These are phyloP conservation scores for Pterocarpus macrocarpus DNA, from an alignment of 306 rosid species.

Conservation along the genomic window DNA sequence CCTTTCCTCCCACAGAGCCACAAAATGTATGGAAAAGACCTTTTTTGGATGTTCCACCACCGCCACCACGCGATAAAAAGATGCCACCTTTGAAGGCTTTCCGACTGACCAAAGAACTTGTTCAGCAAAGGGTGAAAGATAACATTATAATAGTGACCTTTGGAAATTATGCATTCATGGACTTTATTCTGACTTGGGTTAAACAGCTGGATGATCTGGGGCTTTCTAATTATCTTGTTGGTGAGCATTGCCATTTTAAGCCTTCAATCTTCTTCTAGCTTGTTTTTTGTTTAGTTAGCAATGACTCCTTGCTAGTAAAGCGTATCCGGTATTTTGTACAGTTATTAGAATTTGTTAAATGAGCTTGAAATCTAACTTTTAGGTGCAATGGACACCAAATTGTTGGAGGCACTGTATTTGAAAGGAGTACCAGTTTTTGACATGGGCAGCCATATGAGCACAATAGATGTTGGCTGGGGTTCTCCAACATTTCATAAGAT, in stretches of 20 bases:
- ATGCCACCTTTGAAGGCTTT: slow-evolving; percentile 77
- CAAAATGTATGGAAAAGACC: slow-evolving; percentile 51
- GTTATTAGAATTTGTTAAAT: slow-evolving; percentile 37
- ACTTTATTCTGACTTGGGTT: slow-evolving; percentile 92
- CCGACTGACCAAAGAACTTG: slow-evolving; percentile 72
- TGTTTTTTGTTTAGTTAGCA: slow-evolving; percentile 24
- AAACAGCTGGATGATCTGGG: slow-evolving; percentile 81
- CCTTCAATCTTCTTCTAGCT: not conserved
- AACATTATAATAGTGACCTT: slow-evolving; percentile 85
- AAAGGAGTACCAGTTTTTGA: slow-evolving; percentile 95
- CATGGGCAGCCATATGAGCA: slow-evolving; percentile 99
- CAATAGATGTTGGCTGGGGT: slow-evolving; percentile 97
- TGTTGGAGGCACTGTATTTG: slow-evolving; percentile 95
- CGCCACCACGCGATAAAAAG: slow-evolving; percentile 46
- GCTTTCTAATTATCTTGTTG: slow-evolving; percentile 86
- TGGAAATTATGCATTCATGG: slow-evolving; percentile 99
- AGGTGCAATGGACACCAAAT: slow-evolving; percentile 98
- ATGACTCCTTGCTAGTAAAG: slow-evolving; percentile 30
- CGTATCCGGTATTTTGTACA: slow-evolving; percentile 11
- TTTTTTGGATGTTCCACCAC: slow-evolving; percentile 64
- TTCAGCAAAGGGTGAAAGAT: slow-evolving; percentile 82
- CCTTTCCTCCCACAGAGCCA: slow-evolving; percentile 42
- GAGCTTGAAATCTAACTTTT: slow-evolving; percentile 49
- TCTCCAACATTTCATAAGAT: slow-evolving; percentile 95
- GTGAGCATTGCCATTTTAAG: slow-evolving; percentile 58